These are phyloP conservation scores for Endothia cerciana DNA, from an alignment of 2,329 filamentous ascomycete species.

Conservation along the genomic window DNA sequence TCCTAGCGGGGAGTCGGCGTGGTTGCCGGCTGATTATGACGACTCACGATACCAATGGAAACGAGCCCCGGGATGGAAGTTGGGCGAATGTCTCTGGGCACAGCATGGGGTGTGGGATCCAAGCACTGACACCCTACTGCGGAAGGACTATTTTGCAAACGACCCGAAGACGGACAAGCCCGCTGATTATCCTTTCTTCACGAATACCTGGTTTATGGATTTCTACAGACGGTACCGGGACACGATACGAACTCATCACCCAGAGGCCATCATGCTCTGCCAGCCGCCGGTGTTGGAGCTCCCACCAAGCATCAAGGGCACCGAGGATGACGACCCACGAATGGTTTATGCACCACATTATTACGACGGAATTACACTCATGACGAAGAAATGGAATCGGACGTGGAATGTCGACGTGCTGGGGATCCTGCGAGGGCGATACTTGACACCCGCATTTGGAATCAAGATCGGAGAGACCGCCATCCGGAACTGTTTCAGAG, in stretches of 20 bases:
- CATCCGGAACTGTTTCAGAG: slow-evolving; percentile 88
- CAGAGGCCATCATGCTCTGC: slow-evolving; percentile 83
- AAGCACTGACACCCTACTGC: slow-evolving; percentile 72
- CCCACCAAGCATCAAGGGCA: slow-evolving; percentile 85
- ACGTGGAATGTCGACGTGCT: slow-evolving; percentile 97
- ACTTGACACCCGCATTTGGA: slow-evolving; percentile 85
- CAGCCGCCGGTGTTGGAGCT: slow-evolving; percentile 92
- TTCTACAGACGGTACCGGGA: slow-evolving; percentile 79
- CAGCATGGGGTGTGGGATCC: slow-evolving; percentile 97
- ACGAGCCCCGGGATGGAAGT: slow-evolving; percentile 82
- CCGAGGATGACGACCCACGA: slow-evolving; percentile 82
- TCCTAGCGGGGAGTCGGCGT: slow-evolving; percentile 81
- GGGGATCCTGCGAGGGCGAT: slow-evolving; percentile 85
- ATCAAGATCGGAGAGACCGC: slow-evolving; percentile 92
- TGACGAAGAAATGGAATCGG: slow-evolving; percentile 99
- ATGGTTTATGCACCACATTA: slow-evolving; percentile 95
- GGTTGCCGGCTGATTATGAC: slow-evolving; percentile 82
- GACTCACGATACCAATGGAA: slow-evolving; percentile 90
- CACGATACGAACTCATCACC: slow-evolving; percentile 75
- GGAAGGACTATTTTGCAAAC: slow-evolving; percentile 86
- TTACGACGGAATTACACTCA: slow-evolving; percentile 93
- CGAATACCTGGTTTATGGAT: slow-evolving; percentile 88
- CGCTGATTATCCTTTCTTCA: slow-evolving; percentile 84
- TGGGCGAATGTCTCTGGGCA: slow-evolving; percentile 96
- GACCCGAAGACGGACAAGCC: slow-evolving; percentile 73